Percentiles rank a stretch among this genome's conserved stretches.
Conservation (phyloP, 2,329 filamentous ascomycete species). For the Phaeosphaeriaceae sp. region DNA sequence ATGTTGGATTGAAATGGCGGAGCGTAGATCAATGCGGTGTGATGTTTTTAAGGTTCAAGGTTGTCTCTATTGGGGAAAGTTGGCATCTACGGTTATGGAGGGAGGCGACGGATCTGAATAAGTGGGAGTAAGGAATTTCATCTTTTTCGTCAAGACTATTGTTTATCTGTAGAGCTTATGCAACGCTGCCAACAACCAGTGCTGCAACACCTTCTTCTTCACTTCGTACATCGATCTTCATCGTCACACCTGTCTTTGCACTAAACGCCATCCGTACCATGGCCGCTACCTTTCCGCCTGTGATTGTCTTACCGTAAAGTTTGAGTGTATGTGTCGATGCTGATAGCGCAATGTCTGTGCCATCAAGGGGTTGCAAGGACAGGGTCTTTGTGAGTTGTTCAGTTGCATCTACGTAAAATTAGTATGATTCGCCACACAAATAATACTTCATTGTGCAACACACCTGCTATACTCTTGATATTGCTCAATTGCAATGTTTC, state of each 20-base stretch:
- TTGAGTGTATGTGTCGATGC: constrained; percentile 93
- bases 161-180: constrained; percentile 55
- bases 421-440: constrained; percentile 11
- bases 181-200: constrained; percentile 82
- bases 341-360: constrained; percentile 87
- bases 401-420: constrained; percentile 73
- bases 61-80: too few relatives aligned
- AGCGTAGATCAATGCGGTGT: too few relatives aligned
- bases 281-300: constrained; percentile 85
- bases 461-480: constrained; percentile 92
- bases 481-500: constrained; percentile 89
- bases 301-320: constrained; percentile 92
- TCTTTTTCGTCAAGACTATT: constrained; percentile 9
- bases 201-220: constrained; percentile 92
- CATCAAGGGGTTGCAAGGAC: constrained; percentile 91
- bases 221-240: constrained; percentile 89
- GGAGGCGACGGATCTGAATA: too few relatives aligned
- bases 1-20: too few relatives aligned
- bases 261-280: constrained; percentile 93
- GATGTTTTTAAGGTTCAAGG: too few relatives aligned
- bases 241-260: constrained; percentile 90
- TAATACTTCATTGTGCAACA: constrained; percentile 35
- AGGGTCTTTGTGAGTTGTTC: constrained; percentile 86
- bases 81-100: too few relatives aligned
- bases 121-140: not conserved